A percentile compares a stretch with the other conserved stretches of the same genome.
Conservation (phyloP, 2,329 filamentous ascomycete species). For the Phyllosticta citribraziliensis region DNA sequence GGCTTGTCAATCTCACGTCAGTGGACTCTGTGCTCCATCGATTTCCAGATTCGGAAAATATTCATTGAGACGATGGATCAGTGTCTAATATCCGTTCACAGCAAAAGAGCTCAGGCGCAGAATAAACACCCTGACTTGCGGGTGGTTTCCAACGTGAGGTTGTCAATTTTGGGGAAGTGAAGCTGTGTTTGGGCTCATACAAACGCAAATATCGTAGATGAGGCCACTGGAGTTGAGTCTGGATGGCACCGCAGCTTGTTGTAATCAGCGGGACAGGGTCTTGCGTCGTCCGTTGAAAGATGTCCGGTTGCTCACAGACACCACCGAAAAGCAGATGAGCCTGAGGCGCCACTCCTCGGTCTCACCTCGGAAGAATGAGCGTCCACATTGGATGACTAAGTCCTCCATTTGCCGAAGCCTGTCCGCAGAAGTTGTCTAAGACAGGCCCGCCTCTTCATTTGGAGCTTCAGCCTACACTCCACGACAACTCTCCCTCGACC, state of each 20-base stretch:
- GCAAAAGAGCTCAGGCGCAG: no score
- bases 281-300: neutral
- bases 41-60: neutral
- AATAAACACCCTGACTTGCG: no score
- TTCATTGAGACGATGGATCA: neutral
- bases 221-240: neutral
- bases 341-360: neutral
- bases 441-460: neutral
- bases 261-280: neutral
- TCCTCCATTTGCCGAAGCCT: neutral
- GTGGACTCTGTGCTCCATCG: neutral
- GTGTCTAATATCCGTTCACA: no score
- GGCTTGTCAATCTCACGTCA: conserved; percentile 1
- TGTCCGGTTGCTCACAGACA: neutral
- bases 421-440: neutral
- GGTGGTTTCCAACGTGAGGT: no score
- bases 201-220: neutral
- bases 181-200: neutral
- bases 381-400: neutral
- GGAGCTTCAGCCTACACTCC: neutral
- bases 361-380: neutral
- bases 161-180: no score
- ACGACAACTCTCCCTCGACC: neutral
- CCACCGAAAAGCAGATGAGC: no score
- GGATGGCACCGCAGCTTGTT: neutral